Base-by-base conservation (phyloP, 768 basidiomycete genomes). In the Calocybe cyanea region DNA sequence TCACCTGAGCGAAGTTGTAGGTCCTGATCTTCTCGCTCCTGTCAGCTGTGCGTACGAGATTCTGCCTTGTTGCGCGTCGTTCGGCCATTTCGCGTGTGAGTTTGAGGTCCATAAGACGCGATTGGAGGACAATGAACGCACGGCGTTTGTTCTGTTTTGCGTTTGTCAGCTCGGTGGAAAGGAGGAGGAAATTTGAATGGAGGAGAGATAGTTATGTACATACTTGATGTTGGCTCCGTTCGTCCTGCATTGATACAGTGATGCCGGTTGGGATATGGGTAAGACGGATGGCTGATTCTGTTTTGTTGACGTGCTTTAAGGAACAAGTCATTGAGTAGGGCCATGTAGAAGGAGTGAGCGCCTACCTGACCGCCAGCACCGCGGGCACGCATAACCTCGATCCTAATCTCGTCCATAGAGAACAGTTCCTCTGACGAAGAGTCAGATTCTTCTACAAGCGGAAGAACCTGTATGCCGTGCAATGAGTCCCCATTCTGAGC, bases 171-270 rank as follows among this genome's bases (percentile, higher is more conserved):
- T 50, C 15, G 10, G 14, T 32, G 33, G 36, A 21, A 43, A 19
- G 23, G n/a, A 23, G 14, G 20, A n/a, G 45, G 31, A 11, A n/a
- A 25, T 21, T 32, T 25, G n/a, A n/a, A n/a, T n/a, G n/a, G n/a
- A n/a, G n/a, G n/a, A 28, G 25, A 28, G 25, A 11, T 28, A 28
- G 25, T 28, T 28, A 28, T 28, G 5, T 28, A 28, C 69, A 9
- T 46, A 92, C 92, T 71, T 91, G 87, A 63, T 98, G 95, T 58
- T 99, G 96, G 61, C 87, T 91, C 5, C 96, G 80, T 54, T 94
- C 92, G 58, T 99, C 94, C 68, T 99, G 96, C 90, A 97, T 98
- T 7, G 92, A 93, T 7, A 98, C 95, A 1, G 86, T 87, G 44
- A 98, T 85, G 0, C 95, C 93, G 3, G 92, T 88, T 1, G 96